These are phyloP conservation scores for Elsinoe ampelina DNA, from an alignment of 2,329 filamentous ascomycete genomes.

Conservation along the genomic window DNA sequence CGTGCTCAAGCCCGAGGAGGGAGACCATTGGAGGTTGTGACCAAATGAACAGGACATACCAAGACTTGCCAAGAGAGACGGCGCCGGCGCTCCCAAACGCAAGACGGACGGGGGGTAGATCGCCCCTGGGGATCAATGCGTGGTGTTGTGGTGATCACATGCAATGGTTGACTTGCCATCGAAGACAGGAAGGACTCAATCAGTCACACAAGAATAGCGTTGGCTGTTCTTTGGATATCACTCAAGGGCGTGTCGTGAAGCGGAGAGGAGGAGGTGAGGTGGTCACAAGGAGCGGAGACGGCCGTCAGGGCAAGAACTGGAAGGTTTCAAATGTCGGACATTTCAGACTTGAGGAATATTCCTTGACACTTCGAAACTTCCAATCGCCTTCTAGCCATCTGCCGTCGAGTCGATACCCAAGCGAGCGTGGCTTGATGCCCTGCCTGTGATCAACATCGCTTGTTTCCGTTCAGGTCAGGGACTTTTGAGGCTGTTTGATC, in stretches of 20 bases:
- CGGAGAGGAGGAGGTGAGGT: not conserved
- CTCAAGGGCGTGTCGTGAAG: not conserved
- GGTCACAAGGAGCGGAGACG: not conserved
- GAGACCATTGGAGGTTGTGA: not conserved
- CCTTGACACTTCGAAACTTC: slow-evolving; percentile 10
- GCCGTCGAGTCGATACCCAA: not conserved
- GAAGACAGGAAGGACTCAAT: no score
- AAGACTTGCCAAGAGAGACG: slow-evolving; percentile 11
- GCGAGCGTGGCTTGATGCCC: not conserved
- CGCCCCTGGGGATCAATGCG: slow-evolving; percentile 2
- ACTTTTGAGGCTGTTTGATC: slow-evolving; percentile 8
- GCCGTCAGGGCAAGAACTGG: not conserved
- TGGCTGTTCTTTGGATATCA: no score
- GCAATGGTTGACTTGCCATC: not conserved
- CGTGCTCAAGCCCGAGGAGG: not conserved
- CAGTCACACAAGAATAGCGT: no score
- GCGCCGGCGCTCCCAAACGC: not conserved
- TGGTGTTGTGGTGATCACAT: not conserved
- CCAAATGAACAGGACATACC: slow-evolving; percentile 6
- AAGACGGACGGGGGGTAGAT: not conserved
- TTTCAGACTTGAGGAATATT: not conserved
- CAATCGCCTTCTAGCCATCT: slow-evolving; percentile 1
- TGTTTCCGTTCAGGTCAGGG: not conserved
- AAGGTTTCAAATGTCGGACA: not conserved
- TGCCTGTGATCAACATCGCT: not conserved